phyloP scores from a whole-genome alignment of 306 rosid genomes.

The Quercus engelmannii region DNA sequence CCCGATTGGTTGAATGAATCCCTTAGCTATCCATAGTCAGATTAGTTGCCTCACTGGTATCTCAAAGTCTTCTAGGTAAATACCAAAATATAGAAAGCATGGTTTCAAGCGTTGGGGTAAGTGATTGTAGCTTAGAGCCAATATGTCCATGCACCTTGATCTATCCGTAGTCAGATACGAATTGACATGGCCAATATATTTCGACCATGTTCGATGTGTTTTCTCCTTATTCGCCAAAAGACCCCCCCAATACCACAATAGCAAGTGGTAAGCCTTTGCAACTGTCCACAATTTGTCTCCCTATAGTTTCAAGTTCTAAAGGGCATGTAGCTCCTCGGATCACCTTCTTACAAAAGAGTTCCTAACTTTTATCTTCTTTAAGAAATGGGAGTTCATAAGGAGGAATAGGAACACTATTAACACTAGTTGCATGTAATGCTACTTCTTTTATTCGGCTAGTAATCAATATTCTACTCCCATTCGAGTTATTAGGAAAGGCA shows the following conservation, averaged over 20 bases:
- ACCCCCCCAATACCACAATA: not conserved
- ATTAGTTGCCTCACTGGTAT: too few species aligned
- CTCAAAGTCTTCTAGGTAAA: too few species aligned
- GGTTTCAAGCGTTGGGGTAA: too few species aligned
- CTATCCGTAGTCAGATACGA: slow-evolving; percentile 1
- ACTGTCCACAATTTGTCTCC: not conserved
- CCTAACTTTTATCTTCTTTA: slow-evolving; percentile 20
- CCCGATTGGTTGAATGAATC: too few species aligned
- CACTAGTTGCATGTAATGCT: not conserved
- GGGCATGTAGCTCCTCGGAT: not conserved
- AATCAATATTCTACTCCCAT: slow-evolving; percentile 22
- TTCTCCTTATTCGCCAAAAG: not conserved
- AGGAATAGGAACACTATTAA: not conserved
- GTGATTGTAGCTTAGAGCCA: too few species aligned
- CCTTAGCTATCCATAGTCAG: too few species aligned
- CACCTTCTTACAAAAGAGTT: slow-evolving; percentile 7
- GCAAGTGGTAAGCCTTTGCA: not conserved
- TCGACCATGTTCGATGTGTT: not conserved
- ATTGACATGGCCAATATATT: slow-evolving; percentile 10
- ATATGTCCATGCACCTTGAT: too few species aligned
- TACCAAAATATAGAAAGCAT: too few species aligned
- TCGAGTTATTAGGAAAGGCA: slow-evolving; percentile 1
- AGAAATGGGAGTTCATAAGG: not conserved
- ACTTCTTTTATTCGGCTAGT: slow-evolving; percentile 26
- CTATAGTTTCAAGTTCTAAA: not conserved